These are phyloP conservation scores for Leccinum fallax DNA, from an alignment of 1,284 basidiomycete species.

Conservation along the genomic window DNA sequence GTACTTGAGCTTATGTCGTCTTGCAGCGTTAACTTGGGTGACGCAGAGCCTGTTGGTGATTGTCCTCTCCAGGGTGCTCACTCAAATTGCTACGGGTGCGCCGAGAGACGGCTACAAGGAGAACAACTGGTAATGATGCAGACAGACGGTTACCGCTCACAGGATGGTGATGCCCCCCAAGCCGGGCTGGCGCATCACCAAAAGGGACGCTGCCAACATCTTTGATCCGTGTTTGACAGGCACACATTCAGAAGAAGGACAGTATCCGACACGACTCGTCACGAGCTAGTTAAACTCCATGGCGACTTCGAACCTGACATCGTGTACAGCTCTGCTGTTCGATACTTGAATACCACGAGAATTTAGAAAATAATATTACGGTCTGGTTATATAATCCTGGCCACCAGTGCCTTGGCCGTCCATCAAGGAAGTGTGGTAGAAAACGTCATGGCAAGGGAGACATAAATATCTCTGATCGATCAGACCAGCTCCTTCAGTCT, in stretches of 20 bases:
- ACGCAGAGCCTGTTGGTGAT: background rate
- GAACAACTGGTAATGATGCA: background rate
- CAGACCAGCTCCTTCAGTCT: slow-evolving; percentile 18
- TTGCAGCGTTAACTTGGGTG: background rate
- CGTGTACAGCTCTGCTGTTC: background rate
- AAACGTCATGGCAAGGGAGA: background rate
- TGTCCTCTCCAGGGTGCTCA: background rate
- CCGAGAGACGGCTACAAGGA: background rate
- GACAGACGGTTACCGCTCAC: background rate
- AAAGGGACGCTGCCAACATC: slow-evolving; percentile 38
- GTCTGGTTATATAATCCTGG: background rate
- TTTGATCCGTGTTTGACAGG: slow-evolving; percentile 40
- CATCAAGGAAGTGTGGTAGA: background rate
- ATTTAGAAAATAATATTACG: background rate
- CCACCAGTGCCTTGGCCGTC: background rate
- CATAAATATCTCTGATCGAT: background rate
- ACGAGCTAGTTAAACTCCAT: slow-evolving; percentile 36
- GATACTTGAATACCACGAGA: background rate
- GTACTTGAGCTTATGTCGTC: background rate
- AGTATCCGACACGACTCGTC: slow-evolving; percentile 25
- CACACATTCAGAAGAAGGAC: slow-evolving; percentile 35
- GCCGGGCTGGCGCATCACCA: background rate
- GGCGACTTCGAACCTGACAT: slow-evolving; percentile 44
- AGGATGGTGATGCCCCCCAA: background rate
- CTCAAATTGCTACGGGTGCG: background rate